Percentiles rank a stretch among this genome's conserved stretches.
These are phyloP conservation scores for Naematelia aurantialba DNA, from an alignment of 768 basidiomycete genomes.

Conservation along the genomic window DNA sequence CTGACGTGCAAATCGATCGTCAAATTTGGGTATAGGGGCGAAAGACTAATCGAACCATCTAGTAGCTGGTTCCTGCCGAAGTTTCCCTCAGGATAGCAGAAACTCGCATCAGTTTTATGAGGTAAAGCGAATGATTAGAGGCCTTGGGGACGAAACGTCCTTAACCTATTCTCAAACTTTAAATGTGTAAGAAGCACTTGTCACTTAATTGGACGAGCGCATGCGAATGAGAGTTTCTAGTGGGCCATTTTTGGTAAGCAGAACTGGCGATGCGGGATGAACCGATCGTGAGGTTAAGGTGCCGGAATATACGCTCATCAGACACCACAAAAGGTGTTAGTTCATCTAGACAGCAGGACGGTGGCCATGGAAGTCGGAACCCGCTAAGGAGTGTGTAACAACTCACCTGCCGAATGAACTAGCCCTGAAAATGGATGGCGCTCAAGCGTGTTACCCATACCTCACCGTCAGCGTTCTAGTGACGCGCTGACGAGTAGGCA, in stretches of 20 bases:
- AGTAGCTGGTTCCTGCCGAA: conserved; percentile 90
- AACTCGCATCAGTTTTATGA: conserved; percentile 60
- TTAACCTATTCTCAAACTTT: conserved; percentile 77
- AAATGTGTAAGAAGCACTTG: conserved; percentile 64
- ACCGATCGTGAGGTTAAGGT: conserved; percentile 67
- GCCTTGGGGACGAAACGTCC: conserved; percentile 82
- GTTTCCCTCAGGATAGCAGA: conserved; percentile 76
- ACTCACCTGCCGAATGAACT: conserved; percentile 87
- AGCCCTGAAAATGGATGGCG: conserved; percentile 88
- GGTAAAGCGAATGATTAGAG: conserved; percentile 77
- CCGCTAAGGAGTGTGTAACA: conserved; percentile 84
- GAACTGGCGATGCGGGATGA: conserved; percentile 70
- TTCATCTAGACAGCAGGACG: conserved; percentile 84
- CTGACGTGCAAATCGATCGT: conserved; percentile 96
- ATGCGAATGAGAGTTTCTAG: conserved; percentile 65
- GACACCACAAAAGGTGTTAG: conserved; percentile 81
- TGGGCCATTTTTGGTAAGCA: conserved; percentile 72
- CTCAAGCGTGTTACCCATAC: conserved; percentile 82
- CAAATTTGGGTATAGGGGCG: conserved; percentile 92
- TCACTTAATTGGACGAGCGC: conserved; percentile 46
- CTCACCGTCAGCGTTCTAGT: conserved; percentile 65
- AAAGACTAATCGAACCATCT: conserved; percentile 92
- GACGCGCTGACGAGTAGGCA: conserved; percentile 61
- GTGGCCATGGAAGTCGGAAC: conserved; percentile 82
- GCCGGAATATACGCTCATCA: conserved; percentile 69